A percentile compares a stretch with the other conserved stretches of the same genome.
phyloP scores from a whole-genome alignment of 257 asterid species.

The Buddleja alternifolia region DNA sequence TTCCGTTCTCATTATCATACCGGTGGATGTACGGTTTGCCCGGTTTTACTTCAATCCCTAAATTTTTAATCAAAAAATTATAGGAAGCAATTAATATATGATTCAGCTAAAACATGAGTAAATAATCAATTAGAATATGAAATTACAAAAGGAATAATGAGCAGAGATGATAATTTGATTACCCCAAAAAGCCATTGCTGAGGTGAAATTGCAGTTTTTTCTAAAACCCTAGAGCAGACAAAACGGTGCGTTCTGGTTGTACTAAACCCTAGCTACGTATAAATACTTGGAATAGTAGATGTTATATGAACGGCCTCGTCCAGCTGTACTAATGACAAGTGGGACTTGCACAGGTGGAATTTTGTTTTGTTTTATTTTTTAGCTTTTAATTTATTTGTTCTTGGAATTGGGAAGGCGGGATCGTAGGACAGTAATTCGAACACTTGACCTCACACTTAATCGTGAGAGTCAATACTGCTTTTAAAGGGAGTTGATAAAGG shows the following conservation, averaged over 20 bases:
- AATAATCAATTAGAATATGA: neutral
- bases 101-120: neutral
- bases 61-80: neutral
- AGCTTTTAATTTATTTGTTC: too few relatives aligned
- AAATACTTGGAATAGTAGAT: neutral
- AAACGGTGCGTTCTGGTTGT: conserved; percentile 10
- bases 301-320: neutral
- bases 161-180: neutral
- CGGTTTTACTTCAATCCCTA: conserved; percentile 84
- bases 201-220: conserved; percentile 31
- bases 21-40: conserved; percentile 60
- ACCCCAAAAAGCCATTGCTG: conserved; percentile 63
- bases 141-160: neutral
- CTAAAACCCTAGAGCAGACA: conserved; percentile 36
- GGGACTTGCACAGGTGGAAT: neutral
- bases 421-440: too few relatives aligned
- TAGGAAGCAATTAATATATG: neutral
- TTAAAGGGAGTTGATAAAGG: too few relatives aligned
- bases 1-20: conserved; percentile 50
- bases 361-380: neutral
- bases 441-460: too few relatives aligned
- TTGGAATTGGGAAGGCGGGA: too few relatives aligned
- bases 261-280: conserved; percentile 33
- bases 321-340: neutral
- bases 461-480: too few relatives aligned